Percentiles rank a stretch among this genome's conserved stretches.
Conservation (phyloP, 2,329 filamentous ascomycete genomes). For the Tolypocladium pustulatum region DNA sequence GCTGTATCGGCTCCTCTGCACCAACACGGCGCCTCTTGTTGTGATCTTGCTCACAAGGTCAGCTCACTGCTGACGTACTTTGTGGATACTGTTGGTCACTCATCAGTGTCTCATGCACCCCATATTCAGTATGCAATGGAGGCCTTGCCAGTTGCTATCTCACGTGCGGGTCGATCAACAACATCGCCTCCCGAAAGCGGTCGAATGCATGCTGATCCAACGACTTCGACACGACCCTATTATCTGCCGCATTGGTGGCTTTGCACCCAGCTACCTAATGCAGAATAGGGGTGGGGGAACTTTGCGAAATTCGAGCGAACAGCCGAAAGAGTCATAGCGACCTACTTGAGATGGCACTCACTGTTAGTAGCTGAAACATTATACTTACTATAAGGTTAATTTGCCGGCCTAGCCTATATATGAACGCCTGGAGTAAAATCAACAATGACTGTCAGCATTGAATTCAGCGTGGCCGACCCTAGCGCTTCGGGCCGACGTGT, state of each 20-base stretch:
- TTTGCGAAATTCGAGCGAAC: not conserved
- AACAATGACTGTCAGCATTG: not conserved
- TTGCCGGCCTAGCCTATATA: not conserved
- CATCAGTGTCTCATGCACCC: not conserved
- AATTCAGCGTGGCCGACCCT: not conserved
- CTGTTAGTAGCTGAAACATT: not conserved
- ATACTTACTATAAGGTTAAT: not conserved
- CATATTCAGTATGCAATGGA: constrained; percentile 1
- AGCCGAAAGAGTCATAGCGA: too few species aligned
- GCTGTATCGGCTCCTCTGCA: not conserved
- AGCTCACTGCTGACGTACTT: not conserved
- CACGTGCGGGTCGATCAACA: constrained; percentile 6
- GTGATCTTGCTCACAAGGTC: not conserved
- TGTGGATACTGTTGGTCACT: not conserved
- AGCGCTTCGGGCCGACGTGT: not conserved
- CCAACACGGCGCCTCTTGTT: not conserved
- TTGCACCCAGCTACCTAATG: constrained; percentile 3
- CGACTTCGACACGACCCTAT: not conserved
- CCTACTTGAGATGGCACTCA: not conserved
- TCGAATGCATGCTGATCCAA: constrained; percentile 3
- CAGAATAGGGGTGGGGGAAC: constrained; percentile 3
- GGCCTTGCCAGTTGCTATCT: constrained; percentile 1
- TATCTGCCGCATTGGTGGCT: not conserved
- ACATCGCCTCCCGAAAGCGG: constrained; percentile 6
- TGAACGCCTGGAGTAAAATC: not conserved